A percentile compares a stretch with the other conserved stretches of the same genome.
Evolutionary conservation across 2,329 filamentous ascomycete species (phyloP).

Genomic region (Xylaria hypoxylon): DNA sequence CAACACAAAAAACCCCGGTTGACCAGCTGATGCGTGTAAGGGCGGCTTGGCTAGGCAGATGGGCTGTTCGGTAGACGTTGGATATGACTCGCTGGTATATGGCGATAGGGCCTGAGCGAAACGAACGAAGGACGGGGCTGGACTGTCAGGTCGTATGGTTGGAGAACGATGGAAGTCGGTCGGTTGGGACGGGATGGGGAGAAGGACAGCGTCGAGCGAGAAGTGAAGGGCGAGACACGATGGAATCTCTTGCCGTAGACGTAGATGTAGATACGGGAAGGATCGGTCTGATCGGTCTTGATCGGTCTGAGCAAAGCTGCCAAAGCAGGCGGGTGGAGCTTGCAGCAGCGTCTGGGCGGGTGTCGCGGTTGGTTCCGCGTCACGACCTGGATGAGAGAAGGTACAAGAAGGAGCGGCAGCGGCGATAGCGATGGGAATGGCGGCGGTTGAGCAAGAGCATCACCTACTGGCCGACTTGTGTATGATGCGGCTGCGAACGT

Average conservation of each 20-base stretch:
- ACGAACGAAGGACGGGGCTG: conserved; percentile 14
- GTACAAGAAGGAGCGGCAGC: conserved; percentile 10
- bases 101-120: conserved; percentile 10
- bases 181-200: conserved; percentile 13
- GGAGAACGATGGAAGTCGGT: conserved; percentile 24
- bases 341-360: conserved; percentile 31
- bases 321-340: conserved; percentile 33
- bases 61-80: conserved; percentile 10
- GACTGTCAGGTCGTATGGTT: conserved; percentile 10
- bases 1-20: conserved; percentile 11
- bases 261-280: conserved; percentile 18
- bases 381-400: conserved; percentile 25
- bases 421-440: conserved; percentile 3
- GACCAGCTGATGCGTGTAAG: neutral
- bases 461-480: conserved; percentile 16
- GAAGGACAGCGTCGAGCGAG: conserved; percentile 11
- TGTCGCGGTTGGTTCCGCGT: conserved; percentile 36
- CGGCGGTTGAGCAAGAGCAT: conserved; percentile 13
- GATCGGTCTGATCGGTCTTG: conserved; percentile 14
- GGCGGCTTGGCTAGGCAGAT: conserved; percentile 3
- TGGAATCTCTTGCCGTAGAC: conserved; percentile 20
- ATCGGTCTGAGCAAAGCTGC: conserved; percentile 22
- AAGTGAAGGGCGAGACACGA: conserved; percentile 16
- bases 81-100: conserved; percentile 21
- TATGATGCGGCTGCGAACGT: conserved; percentile 6